Evolutionary conservation across 768 basidiomycete genomes (phyloP), one percentile per base, ranked within the genome.

Genomic region (Candolleomyces aberdarensis): DNA sequence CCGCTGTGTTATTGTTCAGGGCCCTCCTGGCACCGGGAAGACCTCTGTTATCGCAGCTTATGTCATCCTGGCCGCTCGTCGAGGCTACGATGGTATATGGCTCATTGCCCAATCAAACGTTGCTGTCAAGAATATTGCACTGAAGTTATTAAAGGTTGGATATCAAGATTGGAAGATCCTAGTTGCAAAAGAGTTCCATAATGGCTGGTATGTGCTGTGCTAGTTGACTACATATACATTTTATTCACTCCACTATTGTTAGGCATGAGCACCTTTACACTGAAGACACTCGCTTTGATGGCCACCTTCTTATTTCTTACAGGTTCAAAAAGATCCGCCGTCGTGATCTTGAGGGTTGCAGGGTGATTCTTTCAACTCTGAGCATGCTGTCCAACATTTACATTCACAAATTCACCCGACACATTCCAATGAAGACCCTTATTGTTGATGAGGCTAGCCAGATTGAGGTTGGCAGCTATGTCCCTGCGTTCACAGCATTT

Each of bases 91-190:
- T 63, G 85, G 88, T 0, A 85, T 92, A 13, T 94, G 91, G 89
- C 82, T 94, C 5, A 76, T 92, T 67, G 90, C 92, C 39, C 89
- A 94, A 67, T 89, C 88, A 17, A 94, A 94, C 76, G 85, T 94
- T 53, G 92, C 91, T 51, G 92, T 94, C 20, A 93, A 92, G 71
- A 94, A 94, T 65, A 93, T 94, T 74, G 92, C 90, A 56, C 88
- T 91, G 67, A 91, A 92, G 74, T 74, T 94, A 17, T 71, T 77
- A n/a, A 71, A 78, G 9, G 75, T 82, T 67, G 78, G 74, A 0
- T 83, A 90, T 61, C 47, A 64, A 3, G 64, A 81, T 9, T 94
- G 85, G 82, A 85, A 76, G 62, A 76, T 94, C 2, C 69, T 94
- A 3, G 87, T 93, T 19, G 88, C 92, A 1, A 74, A 71, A 66